A percentile compares a stretch with the other conserved stretches of the same genome.
These are phyloP conservation scores for Heritiera fomes DNA, from an alignment of 345 rosid genomes.

Conservation along the genomic window DNA sequence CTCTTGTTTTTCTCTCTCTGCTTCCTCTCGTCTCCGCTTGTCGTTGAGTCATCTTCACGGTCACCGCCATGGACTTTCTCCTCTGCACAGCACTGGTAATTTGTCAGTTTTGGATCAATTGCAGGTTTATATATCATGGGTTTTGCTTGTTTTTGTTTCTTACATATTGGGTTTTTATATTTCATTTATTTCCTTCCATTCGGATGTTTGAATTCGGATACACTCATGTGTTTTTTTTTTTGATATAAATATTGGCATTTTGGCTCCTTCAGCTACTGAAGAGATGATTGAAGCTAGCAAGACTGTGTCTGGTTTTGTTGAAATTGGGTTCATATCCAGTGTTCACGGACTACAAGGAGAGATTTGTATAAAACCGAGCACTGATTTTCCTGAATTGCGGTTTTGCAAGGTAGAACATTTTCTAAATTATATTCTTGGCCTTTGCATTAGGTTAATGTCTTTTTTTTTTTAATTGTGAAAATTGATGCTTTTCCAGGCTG, in stretches of 20 bases:
- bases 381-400: slow-evolving; percentile 63
- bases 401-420: slow-evolving; percentile 54
- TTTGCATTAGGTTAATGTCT: not conserved
- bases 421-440: not conserved
- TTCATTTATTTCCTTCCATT: too few relatives aligned
- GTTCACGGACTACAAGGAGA: slow-evolving; percentile 89
- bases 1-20: too few relatives aligned
- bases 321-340: slow-evolving; percentile 71
- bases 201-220: too few relatives aligned
- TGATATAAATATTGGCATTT: not conserved
- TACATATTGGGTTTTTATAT: too few relatives aligned
- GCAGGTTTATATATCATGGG: too few relatives aligned
- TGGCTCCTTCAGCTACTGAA: slow-evolving; percentile 43
- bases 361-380: slow-evolving; percentile 68
- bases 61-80: too few relatives aligned
- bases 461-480: not conserved
- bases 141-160: too few relatives aligned
- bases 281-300: slow-evolving; percentile 48
- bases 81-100: too few relatives aligned
- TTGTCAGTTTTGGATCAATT: too few relatives aligned
- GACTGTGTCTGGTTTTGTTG: slow-evolving; percentile 47
- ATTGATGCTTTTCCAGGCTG: slow-evolving; percentile 51
- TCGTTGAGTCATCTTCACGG: too few relatives aligned
- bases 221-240: not conserved
- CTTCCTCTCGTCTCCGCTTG: too few relatives aligned